These are phyloP conservation scores for Aquilaria yunnanensis DNA, from an alignment of 345 rosid genomes.

Conservation along the genomic window DNA sequence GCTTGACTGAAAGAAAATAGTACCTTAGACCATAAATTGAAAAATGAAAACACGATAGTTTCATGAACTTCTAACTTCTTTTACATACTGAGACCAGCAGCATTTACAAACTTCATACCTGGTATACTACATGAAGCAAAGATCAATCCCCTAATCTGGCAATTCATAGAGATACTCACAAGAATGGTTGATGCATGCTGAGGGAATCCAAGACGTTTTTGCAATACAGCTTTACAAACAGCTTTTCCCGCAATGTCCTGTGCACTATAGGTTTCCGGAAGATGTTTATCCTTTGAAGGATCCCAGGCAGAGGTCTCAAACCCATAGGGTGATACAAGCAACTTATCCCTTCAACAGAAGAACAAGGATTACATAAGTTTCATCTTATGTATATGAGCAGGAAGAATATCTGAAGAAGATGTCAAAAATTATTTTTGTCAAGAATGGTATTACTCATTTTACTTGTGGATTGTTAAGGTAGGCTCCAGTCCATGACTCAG, in stretches of 20 bases:
- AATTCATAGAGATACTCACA: slow-evolving; percentile 25
- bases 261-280: slow-evolving; percentile 48
- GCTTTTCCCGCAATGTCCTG: slow-evolving; percentile 56
- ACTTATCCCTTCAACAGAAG: slow-evolving; percentile 49
- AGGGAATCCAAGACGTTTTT: slow-evolving; percentile 39
- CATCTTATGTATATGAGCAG: no score
- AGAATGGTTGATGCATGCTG: slow-evolving; percentile 32
- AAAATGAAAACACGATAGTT: no score
- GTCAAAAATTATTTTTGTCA: not conserved
- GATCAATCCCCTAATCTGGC: no score
- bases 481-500: slow-evolving; percentile 52
- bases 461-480: slow-evolving; percentile 56
- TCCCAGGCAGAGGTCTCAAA: slow-evolving; percentile 54
- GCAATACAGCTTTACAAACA: slow-evolving; percentile 50
- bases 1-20: no score
- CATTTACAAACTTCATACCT: no score
- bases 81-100: no score
- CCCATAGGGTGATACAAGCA: slow-evolving; percentile 55
- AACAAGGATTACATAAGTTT: not conserved
- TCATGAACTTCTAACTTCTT: no score
- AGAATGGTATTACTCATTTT: slow-evolving; percentile 1
- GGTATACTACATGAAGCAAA: no score
- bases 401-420: no score
- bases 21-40: no score
- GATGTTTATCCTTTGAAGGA: slow-evolving; percentile 56